Evolutionary conservation across 2,329 filamentous ascomycete species (phyloP).

Genomic region (Claviceps maximensis): DNA sequence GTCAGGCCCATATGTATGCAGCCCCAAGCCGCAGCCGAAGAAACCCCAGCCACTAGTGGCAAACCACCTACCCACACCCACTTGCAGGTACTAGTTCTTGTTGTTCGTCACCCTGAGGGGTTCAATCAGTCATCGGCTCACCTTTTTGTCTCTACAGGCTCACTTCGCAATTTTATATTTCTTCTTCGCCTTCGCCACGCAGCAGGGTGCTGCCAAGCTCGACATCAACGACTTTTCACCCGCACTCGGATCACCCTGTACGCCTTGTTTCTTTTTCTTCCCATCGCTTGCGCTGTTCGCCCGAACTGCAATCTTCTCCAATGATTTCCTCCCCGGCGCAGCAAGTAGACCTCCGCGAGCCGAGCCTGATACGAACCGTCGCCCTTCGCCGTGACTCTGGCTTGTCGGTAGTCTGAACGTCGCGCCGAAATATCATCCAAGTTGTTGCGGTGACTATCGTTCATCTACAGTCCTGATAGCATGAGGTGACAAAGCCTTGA

Average conservation of each 20-base stretch:
- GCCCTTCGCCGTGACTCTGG: slow-evolving; percentile 14
- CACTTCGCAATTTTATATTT: slow-evolving; percentile 2
- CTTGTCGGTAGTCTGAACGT: slow-evolving; percentile 22
- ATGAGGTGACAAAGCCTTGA: slow-evolving; percentile 20
- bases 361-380: slow-evolving; percentile 20
- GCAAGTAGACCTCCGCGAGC: slow-evolving; percentile 23
- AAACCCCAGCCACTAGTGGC: slow-evolving; percentile 7
- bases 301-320: slow-evolving; percentile 15
- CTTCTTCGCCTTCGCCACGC: background rate
- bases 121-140: slow-evolving; percentile 7
- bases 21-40: slow-evolving; percentile 7
- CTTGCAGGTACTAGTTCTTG: background rate
- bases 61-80: background rate
- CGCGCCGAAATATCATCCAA: slow-evolving; percentile 7
- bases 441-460: background rate
- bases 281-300: slow-evolving; percentile 6
- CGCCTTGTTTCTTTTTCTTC: background rate
- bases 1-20: background rate
- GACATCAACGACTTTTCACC: background rate
- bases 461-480: slow-evolving; percentile 18
- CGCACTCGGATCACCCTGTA: background rate
- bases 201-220: background rate
- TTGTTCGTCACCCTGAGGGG: slow-evolving; percentile 10
- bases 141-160: slow-evolving; percentile 6
- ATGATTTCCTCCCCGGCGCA: slow-evolving; percentile 23